Percentiles rank a stretch among this genome's conserved stretches.
phyloP scores from a whole-genome alignment of 2,329 filamentous ascomycete genomes.

The Botrytis cinerea region DNA sequence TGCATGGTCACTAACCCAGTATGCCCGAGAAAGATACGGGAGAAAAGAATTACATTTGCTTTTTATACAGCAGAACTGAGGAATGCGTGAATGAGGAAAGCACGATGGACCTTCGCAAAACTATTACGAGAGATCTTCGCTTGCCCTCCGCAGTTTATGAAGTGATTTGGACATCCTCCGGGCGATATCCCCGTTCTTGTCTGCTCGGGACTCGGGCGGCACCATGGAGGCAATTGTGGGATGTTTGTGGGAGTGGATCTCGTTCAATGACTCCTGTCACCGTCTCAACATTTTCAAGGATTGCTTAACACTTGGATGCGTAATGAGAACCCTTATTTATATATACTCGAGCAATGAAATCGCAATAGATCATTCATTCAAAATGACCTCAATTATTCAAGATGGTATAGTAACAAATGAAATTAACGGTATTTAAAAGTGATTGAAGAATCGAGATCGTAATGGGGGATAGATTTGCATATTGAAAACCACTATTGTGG shows the following conservation, averaged over 20 bases:
- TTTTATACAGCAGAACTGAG: constrained; percentile 1
- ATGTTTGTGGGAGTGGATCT: not conserved
- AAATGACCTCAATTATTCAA: not conserved
- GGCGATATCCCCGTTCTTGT: not conserved
- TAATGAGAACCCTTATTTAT: not conserved
- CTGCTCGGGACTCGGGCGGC: not conserved
- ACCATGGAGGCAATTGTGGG: not conserved
- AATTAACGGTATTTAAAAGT: not conserved
- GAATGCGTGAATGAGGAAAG: not conserved
- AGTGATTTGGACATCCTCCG: not conserved
- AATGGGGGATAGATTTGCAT: not conserved
- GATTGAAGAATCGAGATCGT: not conserved
- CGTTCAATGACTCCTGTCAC: not conserved
- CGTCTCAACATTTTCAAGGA: not conserved
- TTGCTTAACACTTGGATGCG: not conserved
- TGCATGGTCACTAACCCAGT: not conserved
- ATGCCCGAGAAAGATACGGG: constrained; percentile 3
- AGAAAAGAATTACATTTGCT: not conserved
- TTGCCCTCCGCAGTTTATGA: not conserved
- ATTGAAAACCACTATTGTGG: not conserved
- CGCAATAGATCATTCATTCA: not conserved
- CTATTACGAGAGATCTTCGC: not conserved
- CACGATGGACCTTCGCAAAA: not conserved
- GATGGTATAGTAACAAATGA: not conserved
- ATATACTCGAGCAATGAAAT: not conserved